A percentile compares a stretch with the other conserved stretches of the same genome.
Conservation (phyloP, 345 rosid genomes). For the Hibiscus tridactylites region DNA sequence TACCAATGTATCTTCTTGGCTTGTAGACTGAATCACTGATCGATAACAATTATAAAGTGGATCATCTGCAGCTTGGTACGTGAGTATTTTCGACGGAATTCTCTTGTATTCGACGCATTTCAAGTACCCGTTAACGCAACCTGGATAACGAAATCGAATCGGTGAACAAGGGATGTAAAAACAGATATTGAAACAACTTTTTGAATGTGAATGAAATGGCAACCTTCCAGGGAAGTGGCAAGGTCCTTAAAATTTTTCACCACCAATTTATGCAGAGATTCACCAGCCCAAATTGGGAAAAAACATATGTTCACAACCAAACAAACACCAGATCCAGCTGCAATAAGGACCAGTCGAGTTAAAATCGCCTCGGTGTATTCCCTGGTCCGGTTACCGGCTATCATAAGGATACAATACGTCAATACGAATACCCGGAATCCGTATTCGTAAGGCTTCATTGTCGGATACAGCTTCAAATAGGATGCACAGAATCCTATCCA, state of each 20-base stretch:
- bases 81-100: slow-evolving; percentile 71
- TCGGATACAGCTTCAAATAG: slow-evolving; percentile 65
- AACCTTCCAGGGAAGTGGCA: slow-evolving; percentile 85
- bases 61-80: slow-evolving; percentile 76
- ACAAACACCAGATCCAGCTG: slow-evolving; percentile 55
- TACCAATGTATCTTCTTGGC: slow-evolving; percentile 89
- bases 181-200: background rate
- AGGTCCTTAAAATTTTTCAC: slow-evolving; percentile 69
- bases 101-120: slow-evolving; percentile 55
- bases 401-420: slow-evolving; percentile 68
- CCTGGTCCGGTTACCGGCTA: slow-evolving; percentile 74
- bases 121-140: slow-evolving; percentile 78
- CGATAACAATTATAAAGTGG: slow-evolving; percentile 78
- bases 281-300: slow-evolving; percentile 95
- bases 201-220: background rate
- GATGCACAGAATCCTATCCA: slow-evolving; percentile 53
- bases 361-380: slow-evolving; percentile 59
- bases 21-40: slow-evolving; percentile 73
- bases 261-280: slow-evolving; percentile 75
- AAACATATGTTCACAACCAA: slow-evolving; percentile 64
- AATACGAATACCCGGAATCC: slow-evolving; percentile 82
- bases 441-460: slow-evolving; percentile 85
- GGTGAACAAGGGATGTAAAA: background rate
- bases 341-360: slow-evolving; percentile 66
- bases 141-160: slow-evolving; percentile 8